Conservation (phyloP, 2,329 filamentous ascomycete species). For the Penicillium sp. region DNA sequence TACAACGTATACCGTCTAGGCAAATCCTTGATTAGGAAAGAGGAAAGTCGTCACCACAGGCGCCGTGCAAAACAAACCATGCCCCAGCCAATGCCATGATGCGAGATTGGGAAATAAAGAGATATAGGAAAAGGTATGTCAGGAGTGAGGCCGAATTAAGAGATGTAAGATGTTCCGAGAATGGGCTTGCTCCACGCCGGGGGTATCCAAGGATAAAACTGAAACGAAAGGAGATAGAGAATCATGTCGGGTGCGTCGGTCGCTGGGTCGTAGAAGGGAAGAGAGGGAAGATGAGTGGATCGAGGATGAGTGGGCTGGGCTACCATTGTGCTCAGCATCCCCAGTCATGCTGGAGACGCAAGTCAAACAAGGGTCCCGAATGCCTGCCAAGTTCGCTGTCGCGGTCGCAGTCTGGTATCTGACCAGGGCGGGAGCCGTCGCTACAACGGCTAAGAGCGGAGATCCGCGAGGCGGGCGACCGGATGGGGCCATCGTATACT, state of each 20-base stretch:
- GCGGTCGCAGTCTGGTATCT: conserved; percentile 6
- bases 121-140: background rate
- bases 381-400: conserved; percentile 1
- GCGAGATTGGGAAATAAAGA: conserved; percentile 5
- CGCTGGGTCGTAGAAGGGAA: too few species aligned
- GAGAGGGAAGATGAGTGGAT: background rate
- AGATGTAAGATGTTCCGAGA: conserved; percentile 3
- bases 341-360: conserved; percentile 5
- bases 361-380: background rate
- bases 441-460: too few species aligned
- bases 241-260: conserved; percentile 9
- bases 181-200: conserved; percentile 2
- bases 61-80: conserved; percentile 14
- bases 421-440: too few species aligned
- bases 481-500: conserved; percentile 10
- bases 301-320: background rate
- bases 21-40: conserved; percentile 7
- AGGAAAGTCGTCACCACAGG: conserved; percentile 11
- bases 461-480: background rate
- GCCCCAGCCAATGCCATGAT: conserved; percentile 13
- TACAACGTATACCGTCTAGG: conserved; percentile 12
- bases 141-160: background rate
- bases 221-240: conserved; percentile 5
- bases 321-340: conserved; percentile 4
- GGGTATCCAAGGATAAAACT: conserved; percentile 6